Base-by-base conservation (phyloP, 495 filamentous ascomycete genomes). In the Apiosordaria backusii region DNA sequence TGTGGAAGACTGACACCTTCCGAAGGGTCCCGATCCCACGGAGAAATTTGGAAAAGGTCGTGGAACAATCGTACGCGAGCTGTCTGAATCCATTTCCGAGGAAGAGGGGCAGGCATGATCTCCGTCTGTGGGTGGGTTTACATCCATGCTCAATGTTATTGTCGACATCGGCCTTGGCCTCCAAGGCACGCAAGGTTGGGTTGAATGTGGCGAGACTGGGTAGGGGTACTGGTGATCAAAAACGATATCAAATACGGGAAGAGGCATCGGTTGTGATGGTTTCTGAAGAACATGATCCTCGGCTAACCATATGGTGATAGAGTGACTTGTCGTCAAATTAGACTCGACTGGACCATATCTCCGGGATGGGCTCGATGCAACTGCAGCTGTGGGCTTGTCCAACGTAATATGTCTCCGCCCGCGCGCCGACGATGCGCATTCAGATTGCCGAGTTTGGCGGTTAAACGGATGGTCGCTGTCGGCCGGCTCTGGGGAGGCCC, bases 301-400 rank as follows among this genome's bases (percentile, higher is more conserved):
- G 52, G n/a, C 52, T 21, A 55, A 55, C n/a, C 15, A 6, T 19
- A 4, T 23, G 18, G 21, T 55, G 52, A 50, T 13, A 19, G 22
- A 22, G 52, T 55, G 52, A n/a, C 1, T 19, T 55, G 66, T 68
- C 66, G 66, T 68, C 62, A 52, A 68, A 68, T 65, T 68, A 68
- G 62, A 57, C 57, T 68, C 50, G 61, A 52, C 50, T 50, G 55
- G 66, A 27, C 55, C 66, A 50, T 53, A 19, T 35, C 54, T 21
- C 24, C 61, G 61, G 66, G 54, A 50, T 26, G 53, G 61, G 50
- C 45, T 27, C 29, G 18, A 55, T 60, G 66, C 62, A 62, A 58
- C 61, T 63, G 62, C 62, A 64, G 52, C 52, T 55, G 52, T 55
- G 18, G 35, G 52, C 52, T 55, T 55, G 52, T 55, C 52, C 52